A percentile compares a stretch with the other conserved stretches of the same genome.
Conservation (phyloP, 2,329 filamentous ascomycete species). For the Diatrype stigma region DNA sequence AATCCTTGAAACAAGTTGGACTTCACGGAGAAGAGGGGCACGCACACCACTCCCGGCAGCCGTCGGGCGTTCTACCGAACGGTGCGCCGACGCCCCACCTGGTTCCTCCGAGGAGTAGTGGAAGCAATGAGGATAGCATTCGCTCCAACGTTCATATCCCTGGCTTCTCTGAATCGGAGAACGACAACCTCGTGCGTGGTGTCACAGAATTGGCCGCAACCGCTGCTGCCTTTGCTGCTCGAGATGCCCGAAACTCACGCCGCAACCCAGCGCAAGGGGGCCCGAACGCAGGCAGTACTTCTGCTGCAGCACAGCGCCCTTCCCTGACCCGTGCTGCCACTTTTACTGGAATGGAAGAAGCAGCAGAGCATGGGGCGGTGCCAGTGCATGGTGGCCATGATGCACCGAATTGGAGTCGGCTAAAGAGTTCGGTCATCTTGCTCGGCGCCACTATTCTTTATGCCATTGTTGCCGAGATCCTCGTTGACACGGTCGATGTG, state of each 20-base stretch:
- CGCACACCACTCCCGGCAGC: constrained; percentile 23
- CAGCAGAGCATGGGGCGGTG: constrained; percentile 35
- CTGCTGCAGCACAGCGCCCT: constrained; percentile 20
- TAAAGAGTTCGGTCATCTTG: constrained; percentile 85
- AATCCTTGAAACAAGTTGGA: constrained; percentile 82
- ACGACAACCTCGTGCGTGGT: constrained; percentile 74
- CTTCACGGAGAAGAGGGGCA: constrained; percentile 48
- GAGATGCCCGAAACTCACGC: constrained; percentile 57
- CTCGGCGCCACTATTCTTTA: constrained; percentile 87
- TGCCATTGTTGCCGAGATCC: constrained; percentile 93
- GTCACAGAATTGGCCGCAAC: constrained; percentile 93
- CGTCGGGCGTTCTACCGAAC: constrained; percentile 32
- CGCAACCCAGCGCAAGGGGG: constrained; percentile 33
- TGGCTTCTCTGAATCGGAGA: constrained; percentile 77
- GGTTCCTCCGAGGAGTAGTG: constrained; percentile 65
- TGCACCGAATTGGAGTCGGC: constrained; percentile 95
- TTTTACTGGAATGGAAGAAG: constrained; percentile 44
- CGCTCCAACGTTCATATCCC: constrained; percentile 51
- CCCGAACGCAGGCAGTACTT: constrained; percentile 21
- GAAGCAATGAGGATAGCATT: constrained; percentile 36
- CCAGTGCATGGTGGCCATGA: constrained; percentile 74
- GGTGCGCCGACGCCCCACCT: constrained; percentile 60
- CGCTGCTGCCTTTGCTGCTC: constrained; percentile 79
- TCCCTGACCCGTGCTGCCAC: constrained; percentile 32
- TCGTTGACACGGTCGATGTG: constrained; percentile 96